Percentiles rank a stretch among this genome's conserved stretches.
phyloP scores from a whole-genome alignment of 257 asterid species.

The Solanum habrochaites region DNA sequence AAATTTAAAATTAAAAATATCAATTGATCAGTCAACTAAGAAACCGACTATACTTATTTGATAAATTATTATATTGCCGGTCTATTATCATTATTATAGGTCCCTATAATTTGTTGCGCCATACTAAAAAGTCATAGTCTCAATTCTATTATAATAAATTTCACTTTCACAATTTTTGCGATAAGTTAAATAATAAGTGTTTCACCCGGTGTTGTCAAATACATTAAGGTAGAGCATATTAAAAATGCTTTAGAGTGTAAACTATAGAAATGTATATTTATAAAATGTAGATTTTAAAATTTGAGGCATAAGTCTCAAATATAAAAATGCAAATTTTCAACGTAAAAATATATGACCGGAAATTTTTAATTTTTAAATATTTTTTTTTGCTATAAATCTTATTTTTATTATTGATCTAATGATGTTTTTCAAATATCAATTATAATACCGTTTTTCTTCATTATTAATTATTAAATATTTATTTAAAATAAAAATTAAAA shows the following conservation, averaged over 20 bases:
- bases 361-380: no score
- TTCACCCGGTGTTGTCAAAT: no score
- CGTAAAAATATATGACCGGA: no score
- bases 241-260: rapidly evolving
- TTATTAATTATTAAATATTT: no score
- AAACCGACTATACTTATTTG: neutral
- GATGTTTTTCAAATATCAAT: no score
- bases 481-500: no score
- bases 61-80: neutral
- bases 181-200: neutral
- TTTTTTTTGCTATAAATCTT: no score
- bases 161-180: neutral
- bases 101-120: neutral
- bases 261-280: no score
- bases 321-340: rapidly evolving
- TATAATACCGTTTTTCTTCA: no score
- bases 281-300: no score
- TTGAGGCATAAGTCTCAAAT: rapidly evolving
- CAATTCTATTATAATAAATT: neutral
- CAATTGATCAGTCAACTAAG: neutral
- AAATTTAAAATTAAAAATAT: neutral
- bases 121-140: neutral
- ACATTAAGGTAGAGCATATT: rapidly evolving
- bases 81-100: neutral
- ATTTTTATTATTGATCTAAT: no score